A percentile compares a stretch with the other conserved stretches of the same genome.
Evolutionary conservation across 345 rosid genomes (phyloP).

Genomic region (Cardamine occulta): DNA sequence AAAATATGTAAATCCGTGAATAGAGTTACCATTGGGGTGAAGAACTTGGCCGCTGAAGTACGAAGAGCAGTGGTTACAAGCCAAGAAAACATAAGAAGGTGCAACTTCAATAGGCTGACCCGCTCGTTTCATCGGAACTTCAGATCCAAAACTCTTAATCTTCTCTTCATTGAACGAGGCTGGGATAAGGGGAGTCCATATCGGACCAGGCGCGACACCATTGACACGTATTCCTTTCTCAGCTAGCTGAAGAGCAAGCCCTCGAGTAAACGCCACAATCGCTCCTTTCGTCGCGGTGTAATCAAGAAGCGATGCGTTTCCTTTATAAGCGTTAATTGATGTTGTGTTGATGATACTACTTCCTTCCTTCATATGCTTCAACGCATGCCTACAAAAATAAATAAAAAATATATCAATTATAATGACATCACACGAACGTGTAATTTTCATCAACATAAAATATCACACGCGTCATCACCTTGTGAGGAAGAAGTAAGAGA

Average conservation of each 20-base stretch:
- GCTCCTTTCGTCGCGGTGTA: conserved; percentile 82
- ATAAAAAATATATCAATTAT: not conserved
- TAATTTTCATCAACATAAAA: not conserved
- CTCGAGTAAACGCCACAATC: conserved; percentile 78
- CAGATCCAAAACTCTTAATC: conserved; percentile 50
- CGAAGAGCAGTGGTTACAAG: conserved; percentile 79
- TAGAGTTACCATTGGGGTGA: conserved; percentile 64
- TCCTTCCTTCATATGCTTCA: conserved; percentile 85
- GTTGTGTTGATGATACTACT: conserved; percentile 77
- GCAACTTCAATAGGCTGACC: conserved; percentile 85
- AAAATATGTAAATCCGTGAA: no score
- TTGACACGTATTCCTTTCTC: conserved; percentile 64
- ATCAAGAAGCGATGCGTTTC: conserved; percentile 59
- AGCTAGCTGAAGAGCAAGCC: conserved; percentile 69
- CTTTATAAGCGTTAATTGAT: conserved; percentile 67
- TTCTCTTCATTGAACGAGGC: conserved; percentile 66
- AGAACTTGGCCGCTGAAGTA: conserved; percentile 84
- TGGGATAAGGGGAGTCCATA: conserved; percentile 86
- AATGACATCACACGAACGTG: not conserved
- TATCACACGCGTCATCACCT: conserved; percentile 40
- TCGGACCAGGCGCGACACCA: conserved; percentile 81
- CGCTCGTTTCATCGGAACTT: conserved; percentile 70
- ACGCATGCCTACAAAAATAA: conserved; percentile 48
- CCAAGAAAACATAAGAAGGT: conserved; percentile 71
- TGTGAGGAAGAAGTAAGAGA: conserved; percentile 63